Evolutionary conservation across 305 asterid species (phyloP), one percentile per base, ranked within the genome.

Genomic region (Fraxinus albicans): DNA sequence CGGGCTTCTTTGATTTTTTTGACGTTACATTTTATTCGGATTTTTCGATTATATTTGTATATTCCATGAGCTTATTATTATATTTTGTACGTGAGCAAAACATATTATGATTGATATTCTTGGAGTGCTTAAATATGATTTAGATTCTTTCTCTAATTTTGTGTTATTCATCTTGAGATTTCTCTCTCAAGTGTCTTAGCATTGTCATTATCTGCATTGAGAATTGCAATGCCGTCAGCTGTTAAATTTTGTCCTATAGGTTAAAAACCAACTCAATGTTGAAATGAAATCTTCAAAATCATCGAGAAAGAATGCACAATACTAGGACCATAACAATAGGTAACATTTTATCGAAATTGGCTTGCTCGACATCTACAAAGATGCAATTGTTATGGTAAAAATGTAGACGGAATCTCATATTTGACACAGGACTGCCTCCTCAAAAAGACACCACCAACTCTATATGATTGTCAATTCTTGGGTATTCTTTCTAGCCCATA

Each of bases 1-100:
- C 78, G 99, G 98, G 63, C 93, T 95, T 82, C 94, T 94, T 34
- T 95, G 93, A 95, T 76, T 82, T 44, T 42, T 74, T 80, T 63
- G 84, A 53, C 78, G 73, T 77, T 31, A 76, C 67, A 70, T 42
- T 81, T 74, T 76, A 42, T 76, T 67, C 82, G 9, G 73, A 47
- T 79, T 40, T 60, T 53, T 44, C 25, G 42, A 35, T 47, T 19
- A 7, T 55, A 36, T 58, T 60, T 77, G 17, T 35, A 13, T 33
- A 33, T 69, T 19, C 8, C 19, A 58, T 7, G 31, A 27, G 31
- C 31, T 27, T 27, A 27, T 27, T 27, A 27, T 27, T 27, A 27
- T 27, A 27, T 27, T 27, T 27, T 27, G 31, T 27, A 27, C 31
- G 31, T 27, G 69, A 58, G 69, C 33, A 23, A 60, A 13, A 65